Evolutionary conservation across 2,329 filamentous ascomycete genomes (phyloP).

Genomic region (Trichophyton benhamiae): DNA sequence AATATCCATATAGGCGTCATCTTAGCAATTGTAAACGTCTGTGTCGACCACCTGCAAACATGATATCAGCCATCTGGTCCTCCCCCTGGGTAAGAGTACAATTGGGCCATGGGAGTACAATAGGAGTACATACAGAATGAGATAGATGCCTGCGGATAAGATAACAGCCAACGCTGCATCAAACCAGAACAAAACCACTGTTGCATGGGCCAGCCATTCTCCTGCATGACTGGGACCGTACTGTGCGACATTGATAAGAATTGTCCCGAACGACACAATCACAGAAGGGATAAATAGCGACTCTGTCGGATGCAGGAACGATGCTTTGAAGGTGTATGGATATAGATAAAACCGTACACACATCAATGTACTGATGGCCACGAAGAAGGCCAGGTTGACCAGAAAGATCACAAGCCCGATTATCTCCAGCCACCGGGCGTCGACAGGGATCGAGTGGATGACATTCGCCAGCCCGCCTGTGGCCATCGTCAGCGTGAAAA

Average conservation of each 20-base stretch:
- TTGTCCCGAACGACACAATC: conserved; percentile 57
- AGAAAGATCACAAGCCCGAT: conserved; percentile 52
- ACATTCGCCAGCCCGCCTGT: conserved; percentile 51
- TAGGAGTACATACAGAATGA: conserved; percentile 46
- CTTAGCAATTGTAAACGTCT: conserved; percentile 59
- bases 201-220: conserved; percentile 47
- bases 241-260: conserved; percentile 65
- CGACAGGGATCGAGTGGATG: conserved; percentile 29
- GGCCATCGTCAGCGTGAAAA: conserved; percentile 59
- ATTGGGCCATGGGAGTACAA: no score
- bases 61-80: background rate
- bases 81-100: no score
- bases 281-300: conserved; percentile 63
- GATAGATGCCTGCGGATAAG: conserved; percentile 58
- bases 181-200: conserved; percentile 62
- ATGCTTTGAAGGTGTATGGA: conserved; percentile 57
- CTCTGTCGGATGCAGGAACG: conserved; percentile 65
- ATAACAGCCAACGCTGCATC: conserved; percentile 56
- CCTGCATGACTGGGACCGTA: conserved; percentile 56
- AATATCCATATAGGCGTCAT: conserved; percentile 90
- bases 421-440: conserved; percentile 31
- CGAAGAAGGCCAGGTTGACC: conserved; percentile 51
- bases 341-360: conserved; percentile 56
- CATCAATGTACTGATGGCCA: conserved; percentile 52
- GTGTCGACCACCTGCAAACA: conserved; percentile 45